Percentiles rank a stretch among this genome's conserved stretches.
phyloP scores from a whole-genome alignment of 176 grass and related monocot species.

The Raddia distichophylla region DNA sequence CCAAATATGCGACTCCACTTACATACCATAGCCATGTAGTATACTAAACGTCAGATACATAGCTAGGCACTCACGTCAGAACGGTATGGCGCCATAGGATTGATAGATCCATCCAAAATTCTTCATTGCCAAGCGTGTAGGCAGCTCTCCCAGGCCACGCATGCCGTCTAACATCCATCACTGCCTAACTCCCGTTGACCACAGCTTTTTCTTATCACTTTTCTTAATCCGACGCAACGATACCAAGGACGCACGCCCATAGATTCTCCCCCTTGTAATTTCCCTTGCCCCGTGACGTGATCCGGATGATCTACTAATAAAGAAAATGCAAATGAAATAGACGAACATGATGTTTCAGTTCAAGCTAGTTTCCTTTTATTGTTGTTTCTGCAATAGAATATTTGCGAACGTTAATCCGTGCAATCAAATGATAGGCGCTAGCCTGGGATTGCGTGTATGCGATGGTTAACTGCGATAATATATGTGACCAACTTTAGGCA shows the following conservation, averaged over 20 bases:
- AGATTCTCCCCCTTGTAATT: not conserved
- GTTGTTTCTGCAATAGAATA: not conserved
- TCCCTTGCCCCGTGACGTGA: not conserved
- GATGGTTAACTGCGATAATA: slow-evolving; percentile 30
- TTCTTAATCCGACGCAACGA: not conserved
- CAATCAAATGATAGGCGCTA: slow-evolving; percentile 15
- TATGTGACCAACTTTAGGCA: slow-evolving; percentile 26
- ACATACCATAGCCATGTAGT: not conserved
- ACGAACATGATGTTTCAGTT: not conserved
- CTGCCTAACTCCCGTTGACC: slow-evolving; percentile 36
- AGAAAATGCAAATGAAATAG: not conserved
- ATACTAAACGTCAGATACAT: too few relatives aligned
- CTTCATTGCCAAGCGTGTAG: slow-evolving; percentile 22
- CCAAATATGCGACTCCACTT: not conserved
- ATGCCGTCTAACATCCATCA: slow-evolving; percentile 7
- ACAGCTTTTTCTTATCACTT: not conserved
- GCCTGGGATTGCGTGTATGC: slow-evolving; percentile 35
- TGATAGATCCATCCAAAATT: not conserved
- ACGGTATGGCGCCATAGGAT: not conserved
- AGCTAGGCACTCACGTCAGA: not conserved
- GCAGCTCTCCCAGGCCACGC: not conserved
- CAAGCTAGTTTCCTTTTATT: not conserved
- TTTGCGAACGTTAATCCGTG: not conserved
- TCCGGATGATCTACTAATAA: not conserved
- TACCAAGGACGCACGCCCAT: slow-evolving; percentile 20